phyloP scores from a whole-genome alignment of 2,329 filamentous ascomycete genomes.

The Fusarium globosum region DNA sequence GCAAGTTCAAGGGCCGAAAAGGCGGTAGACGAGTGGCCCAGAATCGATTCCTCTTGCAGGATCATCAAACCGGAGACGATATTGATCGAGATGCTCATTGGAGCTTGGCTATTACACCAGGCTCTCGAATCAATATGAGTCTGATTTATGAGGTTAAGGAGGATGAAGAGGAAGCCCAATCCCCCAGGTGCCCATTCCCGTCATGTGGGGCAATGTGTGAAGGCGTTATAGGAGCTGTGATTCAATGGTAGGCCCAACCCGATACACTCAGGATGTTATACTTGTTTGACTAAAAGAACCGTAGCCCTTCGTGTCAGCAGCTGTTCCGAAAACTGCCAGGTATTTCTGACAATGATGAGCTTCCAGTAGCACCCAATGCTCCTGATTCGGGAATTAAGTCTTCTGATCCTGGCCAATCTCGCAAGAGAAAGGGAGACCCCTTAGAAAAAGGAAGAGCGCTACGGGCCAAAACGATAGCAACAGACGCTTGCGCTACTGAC shows the following conservation, averaged over 20 bases:
- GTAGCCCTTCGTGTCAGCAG: background rate
- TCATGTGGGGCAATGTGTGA: background rate
- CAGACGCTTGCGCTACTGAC: rapidly evolving
- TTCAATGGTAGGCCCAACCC: background rate
- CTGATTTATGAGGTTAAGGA: background rate
- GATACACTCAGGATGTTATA: rapidly evolving
- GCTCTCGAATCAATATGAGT: background rate
- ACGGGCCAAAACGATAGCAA: background rate
- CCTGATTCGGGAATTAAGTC: background rate
- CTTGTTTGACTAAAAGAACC: rapidly evolving
- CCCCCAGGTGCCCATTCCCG: background rate
- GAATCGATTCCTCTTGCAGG: background rate
- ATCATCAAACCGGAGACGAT: background rate
- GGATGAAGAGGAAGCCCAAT: background rate
- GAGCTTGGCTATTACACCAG: background rate
- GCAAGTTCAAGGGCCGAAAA: background rate
- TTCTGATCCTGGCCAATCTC: rapidly evolving
- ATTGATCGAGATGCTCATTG: background rate
- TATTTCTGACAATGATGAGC: background rate
- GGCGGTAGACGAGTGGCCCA: background rate
- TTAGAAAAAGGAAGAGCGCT: background rate
- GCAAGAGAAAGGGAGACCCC: rapidly evolving
- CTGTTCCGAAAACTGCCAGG: background rate
- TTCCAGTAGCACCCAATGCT: background rate
- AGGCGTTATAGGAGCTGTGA: background rate